These are phyloP conservation scores for Botrytis medusae DNA, from an alignment of 2,329 filamentous ascomycete genomes.

Conservation along the genomic window DNA sequence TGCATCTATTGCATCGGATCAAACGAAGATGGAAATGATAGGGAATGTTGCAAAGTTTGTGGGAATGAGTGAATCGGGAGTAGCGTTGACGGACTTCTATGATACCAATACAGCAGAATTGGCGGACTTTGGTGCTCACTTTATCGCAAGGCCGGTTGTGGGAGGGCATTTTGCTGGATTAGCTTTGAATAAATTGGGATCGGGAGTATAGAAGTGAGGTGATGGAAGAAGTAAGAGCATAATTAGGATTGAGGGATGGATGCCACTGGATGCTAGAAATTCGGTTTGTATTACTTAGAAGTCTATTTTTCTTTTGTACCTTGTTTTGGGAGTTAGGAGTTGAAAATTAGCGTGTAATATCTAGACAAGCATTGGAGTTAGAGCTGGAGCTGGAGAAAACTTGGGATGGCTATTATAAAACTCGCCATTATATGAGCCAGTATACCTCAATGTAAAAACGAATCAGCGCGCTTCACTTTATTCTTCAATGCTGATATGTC, in stretches of 20 bases:
- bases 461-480: neutral
- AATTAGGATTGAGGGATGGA: neutral
- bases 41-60: neutral
- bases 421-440: neutral
- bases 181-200: neutral
- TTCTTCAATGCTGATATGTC: neutral
- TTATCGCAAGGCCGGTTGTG: neutral
- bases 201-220: neutral
- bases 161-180: neutral
- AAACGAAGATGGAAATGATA: neutral
- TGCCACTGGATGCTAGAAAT: neutral
- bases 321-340: neutral
- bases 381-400: neutral
- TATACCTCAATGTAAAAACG: neutral
- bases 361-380: neutral
- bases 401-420: neutral
- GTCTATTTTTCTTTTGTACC: neutral
- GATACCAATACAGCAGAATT: neutral
- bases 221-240: neutral
- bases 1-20: neutral
- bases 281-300: neutral
- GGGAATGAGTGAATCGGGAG: neutral
- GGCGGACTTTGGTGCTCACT: neutral
- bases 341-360: neutral
- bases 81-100: neutral